Evolutionary conservation across 345 rosid species (phyloP).

Genomic region (Populus alba): DNA sequence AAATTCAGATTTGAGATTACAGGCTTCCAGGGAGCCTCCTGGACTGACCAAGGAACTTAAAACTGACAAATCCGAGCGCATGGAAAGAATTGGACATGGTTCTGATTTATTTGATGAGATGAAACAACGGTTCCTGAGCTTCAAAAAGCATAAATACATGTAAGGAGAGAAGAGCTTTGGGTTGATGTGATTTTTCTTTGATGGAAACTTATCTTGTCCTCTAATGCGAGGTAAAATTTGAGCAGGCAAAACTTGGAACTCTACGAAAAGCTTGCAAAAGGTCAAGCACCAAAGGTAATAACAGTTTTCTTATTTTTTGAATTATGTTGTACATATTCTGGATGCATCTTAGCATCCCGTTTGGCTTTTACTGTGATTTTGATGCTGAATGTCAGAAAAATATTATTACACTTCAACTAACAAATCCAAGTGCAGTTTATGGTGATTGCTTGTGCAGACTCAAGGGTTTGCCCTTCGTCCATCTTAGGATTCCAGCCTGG

Average conservation of each 20-base stretch:
- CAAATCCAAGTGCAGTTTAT: conserved; percentile 62
- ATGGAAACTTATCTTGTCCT: too few relatives aligned
- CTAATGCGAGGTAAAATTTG: conserved; percentile 6
- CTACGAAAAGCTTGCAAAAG: conserved; percentile 58
- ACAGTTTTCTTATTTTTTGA: conserved; percentile 1
- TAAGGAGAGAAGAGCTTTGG: conserved; percentile 27
- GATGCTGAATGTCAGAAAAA: not conserved
- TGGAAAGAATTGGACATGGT: conserved; percentile 30
- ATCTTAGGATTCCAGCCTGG: conserved; percentile 94
- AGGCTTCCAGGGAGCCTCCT: conserved; percentile 38
- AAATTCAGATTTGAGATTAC: conserved; percentile 28
- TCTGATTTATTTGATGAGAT: conserved; percentile 48
- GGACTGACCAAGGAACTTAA: conserved; percentile 34
- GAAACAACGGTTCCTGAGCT: conserved; percentile 63
- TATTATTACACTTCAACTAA: conserved; percentile 16
- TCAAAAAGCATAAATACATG: conserved; percentile 72
- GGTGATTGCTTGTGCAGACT: conserved; percentile 97
- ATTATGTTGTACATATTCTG: not conserved
- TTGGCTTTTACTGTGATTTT: conserved; percentile 6
- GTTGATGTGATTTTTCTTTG: too few relatives aligned
- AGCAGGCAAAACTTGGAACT: conserved; percentile 72
- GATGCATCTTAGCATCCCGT: not conserved
- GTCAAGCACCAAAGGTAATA: conserved; percentile 83
- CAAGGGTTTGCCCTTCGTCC: conserved; percentile 92
- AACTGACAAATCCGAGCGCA: conserved; percentile 30